A percentile compares a stretch with the other conserved stretches of the same genome.
Conservation (phyloP, 78 protist species). For the Dictyostelium purpureum region DNA sequence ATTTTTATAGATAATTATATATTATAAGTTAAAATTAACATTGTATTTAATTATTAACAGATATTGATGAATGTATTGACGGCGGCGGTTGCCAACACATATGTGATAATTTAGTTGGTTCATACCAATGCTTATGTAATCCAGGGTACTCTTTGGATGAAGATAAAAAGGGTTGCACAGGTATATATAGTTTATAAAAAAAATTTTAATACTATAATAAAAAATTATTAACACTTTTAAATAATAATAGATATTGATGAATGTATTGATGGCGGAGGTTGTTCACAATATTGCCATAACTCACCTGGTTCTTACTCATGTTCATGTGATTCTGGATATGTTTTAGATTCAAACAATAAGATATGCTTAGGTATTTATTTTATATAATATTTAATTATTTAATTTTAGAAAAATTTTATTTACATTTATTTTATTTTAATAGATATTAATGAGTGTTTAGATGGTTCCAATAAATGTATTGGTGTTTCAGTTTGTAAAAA, state of each 20-base stretch:
- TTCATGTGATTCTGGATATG: neutral
- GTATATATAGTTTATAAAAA: too few species aligned
- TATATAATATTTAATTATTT: too few species aligned
- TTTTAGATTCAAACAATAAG: neutral
- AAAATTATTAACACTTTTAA: neutral
- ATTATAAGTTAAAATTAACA: too few species aligned
- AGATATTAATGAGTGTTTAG: conserved; percentile 8
- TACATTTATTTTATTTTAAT: too few species aligned
- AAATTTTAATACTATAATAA: too few species aligned
- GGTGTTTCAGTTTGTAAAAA: neutral
- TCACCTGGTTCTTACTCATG: neutral
- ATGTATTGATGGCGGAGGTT: neutral
- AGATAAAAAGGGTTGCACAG: too few species aligned
- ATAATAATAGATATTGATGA: neutral
- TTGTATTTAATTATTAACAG: neutral
- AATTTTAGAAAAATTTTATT: too few species aligned
- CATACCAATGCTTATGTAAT: too few species aligned
- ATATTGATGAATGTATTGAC: neutral
- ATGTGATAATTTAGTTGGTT: neutral
- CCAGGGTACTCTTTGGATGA: too few species aligned
- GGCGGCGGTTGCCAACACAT: neutral
- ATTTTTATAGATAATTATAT: too few species aligned
- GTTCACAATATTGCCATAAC: too few species aligned
- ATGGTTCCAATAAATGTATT: neutral
- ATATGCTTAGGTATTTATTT: too few species aligned